These are phyloP conservation scores for Trichoderma atrobrunneum DNA, from an alignment of 2,329 filamentous ascomycete genomes.

Conservation along the genomic window DNA sequence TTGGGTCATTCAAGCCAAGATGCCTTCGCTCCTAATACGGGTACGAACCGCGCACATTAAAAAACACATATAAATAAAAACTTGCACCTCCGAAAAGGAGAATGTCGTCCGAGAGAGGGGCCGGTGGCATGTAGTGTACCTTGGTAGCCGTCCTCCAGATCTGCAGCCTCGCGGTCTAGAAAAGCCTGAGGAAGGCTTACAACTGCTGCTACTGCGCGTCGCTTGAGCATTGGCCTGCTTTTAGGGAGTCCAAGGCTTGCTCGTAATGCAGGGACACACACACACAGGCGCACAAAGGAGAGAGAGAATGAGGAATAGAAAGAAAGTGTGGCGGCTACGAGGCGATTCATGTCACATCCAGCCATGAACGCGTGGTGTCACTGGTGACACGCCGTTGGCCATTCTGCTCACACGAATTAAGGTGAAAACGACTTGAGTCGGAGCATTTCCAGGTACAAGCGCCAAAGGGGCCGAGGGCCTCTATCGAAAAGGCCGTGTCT, in stretches of 20 bases:
- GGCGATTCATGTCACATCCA: background rate
- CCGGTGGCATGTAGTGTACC: background rate
- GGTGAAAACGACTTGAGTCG: background rate
- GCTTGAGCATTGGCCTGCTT: background rate
- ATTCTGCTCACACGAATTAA: too few species aligned
- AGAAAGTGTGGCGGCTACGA: background rate
- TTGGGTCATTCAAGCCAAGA: background rate
- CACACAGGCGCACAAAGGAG: background rate
- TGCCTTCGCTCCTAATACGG: background rate
- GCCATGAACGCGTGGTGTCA: background rate
- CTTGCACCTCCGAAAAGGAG: background rate
- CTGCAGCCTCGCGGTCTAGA: background rate
- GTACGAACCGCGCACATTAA: background rate
- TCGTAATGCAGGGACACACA: background rate
- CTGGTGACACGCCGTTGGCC: background rate
- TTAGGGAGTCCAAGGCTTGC: background rate
- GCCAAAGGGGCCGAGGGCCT: background rate
- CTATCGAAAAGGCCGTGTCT: background rate
- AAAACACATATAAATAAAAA: background rate
- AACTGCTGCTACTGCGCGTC: background rate
- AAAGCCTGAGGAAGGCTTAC: background rate
- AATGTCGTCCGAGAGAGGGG: background rate
- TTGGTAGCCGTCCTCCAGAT: background rate
- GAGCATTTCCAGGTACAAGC: background rate
- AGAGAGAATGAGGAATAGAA: background rate